Evolutionary conservation across 371 early-diverging fungal genomes (phyloP), one percentile per base, ranked within the genome.

Genomic region (Mortierella sp.): DNA sequence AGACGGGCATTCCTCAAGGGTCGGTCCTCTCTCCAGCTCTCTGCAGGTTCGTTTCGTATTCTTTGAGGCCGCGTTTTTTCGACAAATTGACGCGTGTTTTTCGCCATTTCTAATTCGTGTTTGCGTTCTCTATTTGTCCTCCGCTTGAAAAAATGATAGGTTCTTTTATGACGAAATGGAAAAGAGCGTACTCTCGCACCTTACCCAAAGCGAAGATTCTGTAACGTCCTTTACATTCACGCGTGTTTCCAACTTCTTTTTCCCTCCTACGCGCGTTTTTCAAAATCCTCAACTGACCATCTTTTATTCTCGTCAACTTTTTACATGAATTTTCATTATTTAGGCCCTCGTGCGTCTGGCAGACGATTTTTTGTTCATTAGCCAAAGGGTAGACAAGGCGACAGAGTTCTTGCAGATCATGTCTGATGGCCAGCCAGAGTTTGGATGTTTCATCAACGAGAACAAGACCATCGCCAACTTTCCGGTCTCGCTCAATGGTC

Each of bases 1-100:
- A 77, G 0, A 81, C 86, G 2, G 98, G 98, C 5, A 95, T 97
- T 47, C 95, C 98, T 0, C 98, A 97, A 79, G 98, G 97, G 0
- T 97, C 97, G 8, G 85, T 92, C 37, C 74, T 97, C 24, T 97
- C 97, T 0, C 88, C 94, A 19, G 66, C 95, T 6, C 88, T 97
- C 41, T 97, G 97, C 93, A 95, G 91, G 93, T 93, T 58, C 68
- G 70, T 66, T 29, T 19, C 6, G n/a, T 8, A 5, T 8, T 7
- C 13, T 43, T 40, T 34, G 13, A 45, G 6, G 2, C 7, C 14
- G 43, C 22, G 13, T 31, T 71, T 22, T 55, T 58, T 7, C 39
- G 14, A 70, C 9, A 19, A 0, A 10, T 64, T 50, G 68, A 63
- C 10, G 52, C 24, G 8, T 26, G 41, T 22, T 16, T 16, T 70